phyloP scores from a whole-genome alignment of 2,329 filamentous ascomycete genomes.

The Apiospora sp. region DNA sequence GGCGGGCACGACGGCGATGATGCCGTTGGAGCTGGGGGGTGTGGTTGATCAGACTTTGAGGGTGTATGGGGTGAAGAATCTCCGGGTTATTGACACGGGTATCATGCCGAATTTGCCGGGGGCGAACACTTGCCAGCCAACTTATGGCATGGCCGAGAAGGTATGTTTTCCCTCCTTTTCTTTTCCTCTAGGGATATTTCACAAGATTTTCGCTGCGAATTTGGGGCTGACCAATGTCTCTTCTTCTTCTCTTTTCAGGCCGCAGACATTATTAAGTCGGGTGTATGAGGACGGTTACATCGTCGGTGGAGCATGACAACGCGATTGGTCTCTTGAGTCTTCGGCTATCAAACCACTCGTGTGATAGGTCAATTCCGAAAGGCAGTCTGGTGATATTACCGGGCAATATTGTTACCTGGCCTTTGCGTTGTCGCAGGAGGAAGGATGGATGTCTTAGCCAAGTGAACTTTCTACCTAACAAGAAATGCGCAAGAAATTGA shows the following conservation, averaged over 20 bases:
- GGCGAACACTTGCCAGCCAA: constrained; percentile 53
- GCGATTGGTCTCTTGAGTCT: background rate
- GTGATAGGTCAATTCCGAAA: background rate
- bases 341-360: background rate
- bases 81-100: constrained; percentile 53
- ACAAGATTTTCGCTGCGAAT: background rate
- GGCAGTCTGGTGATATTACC: background rate
- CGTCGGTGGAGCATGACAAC: too few relatives aligned
- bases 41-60: constrained; percentile 49
- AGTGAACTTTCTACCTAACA: background rate
- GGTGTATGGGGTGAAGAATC: constrained; percentile 52
- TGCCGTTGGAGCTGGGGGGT: constrained; percentile 48
- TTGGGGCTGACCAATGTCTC: background rate
- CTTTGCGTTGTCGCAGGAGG: background rate
- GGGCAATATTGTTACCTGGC: background rate
- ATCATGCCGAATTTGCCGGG: constrained; percentile 53
- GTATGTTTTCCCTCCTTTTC: background rate
- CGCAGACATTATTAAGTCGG: constrained; percentile 28
- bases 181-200: background rate
- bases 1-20: constrained; percentile 50
- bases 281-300: background rate
- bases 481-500: background rate
- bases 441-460: background rate
- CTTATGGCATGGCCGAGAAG: constrained; percentile 57
- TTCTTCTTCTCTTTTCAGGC: constrained; percentile 29